These are phyloP conservation scores for Podospora australis DNA, from an alignment of 495 filamentous ascomycete genomes.

Conservation along the genomic window DNA sequence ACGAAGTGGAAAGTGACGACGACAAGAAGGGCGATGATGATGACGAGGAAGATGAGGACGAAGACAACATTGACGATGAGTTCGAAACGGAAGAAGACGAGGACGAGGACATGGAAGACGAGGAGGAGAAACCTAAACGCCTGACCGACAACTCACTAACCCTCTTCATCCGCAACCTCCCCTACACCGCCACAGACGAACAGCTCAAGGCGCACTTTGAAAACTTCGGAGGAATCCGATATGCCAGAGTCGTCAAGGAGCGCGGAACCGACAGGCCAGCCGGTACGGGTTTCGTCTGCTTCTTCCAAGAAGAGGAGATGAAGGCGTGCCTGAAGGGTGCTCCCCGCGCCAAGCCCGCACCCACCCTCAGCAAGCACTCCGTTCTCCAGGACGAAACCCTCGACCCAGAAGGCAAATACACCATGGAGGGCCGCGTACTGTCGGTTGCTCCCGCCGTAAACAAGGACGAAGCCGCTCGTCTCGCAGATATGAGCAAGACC, in stretches of 20 bases:
- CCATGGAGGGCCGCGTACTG: conserved; percentile 79
- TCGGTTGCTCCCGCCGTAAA: conserved; percentile 79
- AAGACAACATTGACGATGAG: conserved; percentile 37
- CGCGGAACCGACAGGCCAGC: conserved; percentile 73
- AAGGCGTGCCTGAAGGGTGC: conserved; percentile 64
- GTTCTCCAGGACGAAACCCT: conserved; percentile 74
- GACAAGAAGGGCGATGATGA: conserved; percentile 31
- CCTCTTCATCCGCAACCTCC: conserved; percentile 90
- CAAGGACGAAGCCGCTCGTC: conserved; percentile 65
- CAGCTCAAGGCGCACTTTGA: conserved; percentile 74
- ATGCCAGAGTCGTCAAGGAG: conserved; percentile 85
- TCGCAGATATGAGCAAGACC: conserved; percentile 61
- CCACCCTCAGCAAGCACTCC: conserved; percentile 55
- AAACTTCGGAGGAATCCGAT: conserved; percentile 76
- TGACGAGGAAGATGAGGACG: conserved; percentile 37
- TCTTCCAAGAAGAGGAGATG: conserved; percentile 69
- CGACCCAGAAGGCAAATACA: conserved; percentile 77
- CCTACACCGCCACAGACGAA: conserved; percentile 77
- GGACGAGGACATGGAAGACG: conserved; percentile 33
- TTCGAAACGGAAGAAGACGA: conserved; percentile 31
- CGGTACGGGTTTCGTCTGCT: conserved; percentile 93
- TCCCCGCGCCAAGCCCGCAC: conserved; percentile 49
- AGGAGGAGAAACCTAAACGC: conserved; percentile 29
- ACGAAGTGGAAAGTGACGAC: conserved; percentile 45
- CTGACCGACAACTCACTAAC: conserved; percentile 59